Evolutionary conservation across 768 basidiomycete genomes (phyloP).

Genomic region (Arthromyces matolae): DNA sequence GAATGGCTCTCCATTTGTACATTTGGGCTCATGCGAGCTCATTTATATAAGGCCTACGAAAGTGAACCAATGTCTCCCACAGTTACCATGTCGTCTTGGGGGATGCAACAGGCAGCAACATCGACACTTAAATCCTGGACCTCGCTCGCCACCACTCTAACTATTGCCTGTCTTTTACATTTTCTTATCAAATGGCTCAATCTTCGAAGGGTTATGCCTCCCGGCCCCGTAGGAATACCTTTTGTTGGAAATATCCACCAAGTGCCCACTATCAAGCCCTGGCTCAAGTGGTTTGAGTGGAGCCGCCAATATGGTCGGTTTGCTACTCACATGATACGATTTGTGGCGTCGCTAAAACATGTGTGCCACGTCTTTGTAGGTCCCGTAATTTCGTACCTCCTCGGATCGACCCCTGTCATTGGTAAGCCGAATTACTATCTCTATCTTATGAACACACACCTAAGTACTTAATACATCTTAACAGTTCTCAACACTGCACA

Average conservation of each 20-base stretch:
- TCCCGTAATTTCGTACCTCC: slow-evolving; percentile 36
- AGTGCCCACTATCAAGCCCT: slow-evolving; percentile 41
- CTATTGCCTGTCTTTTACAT: slow-evolving; percentile 19
- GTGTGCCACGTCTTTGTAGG: slow-evolving; percentile 27
- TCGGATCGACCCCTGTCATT: slow-evolving; percentile 42
- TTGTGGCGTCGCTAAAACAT: no score
- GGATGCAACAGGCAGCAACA: no score
- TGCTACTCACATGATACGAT: neutral
- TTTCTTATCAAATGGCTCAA: slow-evolving; percentile 26
- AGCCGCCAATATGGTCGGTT: slow-evolving; percentile 40
- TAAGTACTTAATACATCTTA: no score
- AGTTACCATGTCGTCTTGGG: no score
- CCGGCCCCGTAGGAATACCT: slow-evolving; percentile 42
- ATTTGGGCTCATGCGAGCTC: no score
- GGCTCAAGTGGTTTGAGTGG: slow-evolving; percentile 47
- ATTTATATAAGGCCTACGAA: no score
- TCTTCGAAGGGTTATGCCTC: slow-evolving; percentile 36
- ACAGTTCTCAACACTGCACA: slow-evolving; percentile 45
- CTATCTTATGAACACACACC: no score
- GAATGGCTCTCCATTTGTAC: no score
- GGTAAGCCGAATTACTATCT: no score
- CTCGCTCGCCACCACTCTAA: slow-evolving; percentile 1
- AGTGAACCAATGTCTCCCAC: no score
- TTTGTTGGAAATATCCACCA: slow-evolving; percentile 45
- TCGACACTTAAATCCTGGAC: neutral